phyloP scores from a whole-genome alignment of 148 eudicot species.

The Rhododendron griersonianum region DNA sequence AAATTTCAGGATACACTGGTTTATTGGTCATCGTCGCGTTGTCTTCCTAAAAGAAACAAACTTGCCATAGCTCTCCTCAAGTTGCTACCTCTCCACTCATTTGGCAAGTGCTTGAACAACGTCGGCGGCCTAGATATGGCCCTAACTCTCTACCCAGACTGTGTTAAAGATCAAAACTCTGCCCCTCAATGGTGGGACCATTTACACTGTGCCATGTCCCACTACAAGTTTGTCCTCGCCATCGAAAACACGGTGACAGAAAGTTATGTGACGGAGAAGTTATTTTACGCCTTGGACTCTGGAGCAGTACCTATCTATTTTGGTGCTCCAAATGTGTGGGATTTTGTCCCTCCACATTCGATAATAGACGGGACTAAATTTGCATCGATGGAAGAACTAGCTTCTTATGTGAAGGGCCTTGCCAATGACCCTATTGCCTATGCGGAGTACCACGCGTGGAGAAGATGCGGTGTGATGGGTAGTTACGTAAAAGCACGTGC shows the following conservation, averaged over 20 bases:
- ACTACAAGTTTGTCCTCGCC: conserved; percentile 91
- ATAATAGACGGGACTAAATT: conserved; percentile 85
- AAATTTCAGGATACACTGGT: conserved; percentile 67
- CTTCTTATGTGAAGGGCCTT: conserved; percentile 62
- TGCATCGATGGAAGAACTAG: conserved; percentile 64
- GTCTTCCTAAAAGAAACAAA: conserved; percentile 68
- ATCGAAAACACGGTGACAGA: conserved; percentile 89
- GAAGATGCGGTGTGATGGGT: conserved; percentile 90
- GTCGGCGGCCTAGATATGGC: conserved; percentile 90
- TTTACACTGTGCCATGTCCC: conserved; percentile 95
- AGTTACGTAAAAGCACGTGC: conserved; percentile 65
- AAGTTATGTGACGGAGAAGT: conserved; percentile 94
- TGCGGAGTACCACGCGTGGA: conserved; percentile 97
- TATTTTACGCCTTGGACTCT: conserved; percentile 84
- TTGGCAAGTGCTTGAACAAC: conserved; percentile 96
- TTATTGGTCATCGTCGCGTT: conserved; percentile 99
- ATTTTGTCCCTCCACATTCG: conserved; percentile 90
- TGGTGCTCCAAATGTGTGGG: conserved; percentile 93
- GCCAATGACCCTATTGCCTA: conserved; percentile 83
- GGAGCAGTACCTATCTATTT: conserved; percentile 93
- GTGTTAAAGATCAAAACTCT: conserved; percentile 41
- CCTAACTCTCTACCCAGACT: conserved; percentile 76
- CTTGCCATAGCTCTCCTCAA: conserved; percentile 61
- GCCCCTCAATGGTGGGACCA: conserved; percentile 98
- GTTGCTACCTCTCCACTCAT: conserved; percentile 77